A percentile compares a stretch with the other conserved stretches of the same genome.
Evolutionary conservation across 2,329 filamentous ascomycete species (phyloP).

Genomic region (Microsporum audouinii): DNA sequence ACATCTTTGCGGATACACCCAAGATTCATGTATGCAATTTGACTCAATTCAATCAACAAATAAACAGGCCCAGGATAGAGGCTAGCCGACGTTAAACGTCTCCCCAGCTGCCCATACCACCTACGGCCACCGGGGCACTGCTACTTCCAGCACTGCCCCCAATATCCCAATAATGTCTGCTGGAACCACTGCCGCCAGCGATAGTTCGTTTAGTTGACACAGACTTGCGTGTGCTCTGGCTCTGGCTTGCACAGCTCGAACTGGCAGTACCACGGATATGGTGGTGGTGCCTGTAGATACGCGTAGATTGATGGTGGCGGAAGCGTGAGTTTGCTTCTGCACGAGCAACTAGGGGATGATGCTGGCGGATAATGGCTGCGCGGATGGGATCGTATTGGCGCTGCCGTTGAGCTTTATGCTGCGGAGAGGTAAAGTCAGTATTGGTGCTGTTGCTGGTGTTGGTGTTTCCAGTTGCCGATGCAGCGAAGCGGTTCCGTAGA

Average conservation of each 20-base stretch:
- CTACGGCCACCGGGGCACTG: constrained; percentile 55
- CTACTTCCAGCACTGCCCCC: constrained; percentile 69
- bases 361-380: constrained; percentile 71
- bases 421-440: constrained; percentile 31
- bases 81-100: constrained; percentile 36
- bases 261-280: constrained; percentile 33
- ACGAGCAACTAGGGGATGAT: constrained; percentile 72
- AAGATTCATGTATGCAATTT: neutral
- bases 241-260: constrained; percentile 72
- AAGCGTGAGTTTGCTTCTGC: constrained; percentile 35
- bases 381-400: constrained; percentile 56
- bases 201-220: constrained; percentile 39
- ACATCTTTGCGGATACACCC: neutral
- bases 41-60: neutral
- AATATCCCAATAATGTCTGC: neutral
- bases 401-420: constrained; percentile 30
- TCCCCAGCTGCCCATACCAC: constrained; percentile 65
- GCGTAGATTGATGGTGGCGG: constrained; percentile 28
- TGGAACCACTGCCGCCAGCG: constrained; percentile 26
- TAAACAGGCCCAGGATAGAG: neutral
- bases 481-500: constrained; percentile 59
- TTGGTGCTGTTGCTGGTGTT: constrained; percentile 26
- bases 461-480: constrained; percentile 26
- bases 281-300: constrained; percentile 30
- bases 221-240: constrained; percentile 58